Base-by-base conservation (phyloP, 1,284 basidiomycete species). In the Cystobasidium slooffiae region DNA sequence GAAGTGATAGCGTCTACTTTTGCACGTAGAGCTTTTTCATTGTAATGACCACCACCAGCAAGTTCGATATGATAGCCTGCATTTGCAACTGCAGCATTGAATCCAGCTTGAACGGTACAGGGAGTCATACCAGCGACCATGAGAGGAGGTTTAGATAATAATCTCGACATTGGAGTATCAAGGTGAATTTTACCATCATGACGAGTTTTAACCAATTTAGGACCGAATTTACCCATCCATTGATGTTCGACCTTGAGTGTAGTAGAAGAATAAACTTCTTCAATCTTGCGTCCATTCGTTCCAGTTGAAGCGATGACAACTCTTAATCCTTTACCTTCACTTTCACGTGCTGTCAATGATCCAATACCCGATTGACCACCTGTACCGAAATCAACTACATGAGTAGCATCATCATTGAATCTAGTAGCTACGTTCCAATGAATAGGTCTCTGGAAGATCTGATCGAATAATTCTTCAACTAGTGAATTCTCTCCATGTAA, bases 41-140 rank as follows among this genome's bases (percentile, higher is more conserved):
- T 95, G 86, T 97, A 98, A 84, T 99, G 96, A 31, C 94, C 97
- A 76, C 97, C 96, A 78, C 97, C 97, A 66, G 96, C 97, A 72
- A 99, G 88, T 83, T 99, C 96, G 80, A 97, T 88, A 82, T 98
- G 94, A 84, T 91, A 98, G 46, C 70, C 70, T 37, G 96, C 95
- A 79, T 92, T 88, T 78, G 97, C 89, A 49, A 96, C 88, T 7
- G 96, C 94, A 75, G 90, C 89, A 78, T 97, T 94, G 82, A 97
- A 94, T 55, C 93, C 93, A 65, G 90, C 90, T 81, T 94, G 90
- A 77, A 97, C 94, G 24, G 94, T 97, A 0, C 90, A 90, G 0
- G 94, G 94, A 0, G 94, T 97, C 97, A 99, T 99, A 78, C 96
- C 97, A 62, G 94, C 94, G 61, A 99, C 94, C 94, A 97, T 98